phyloP scores from a whole-genome alignment of 352 stramenopile genomes.

The Elongisporangium anandrum region DNA sequence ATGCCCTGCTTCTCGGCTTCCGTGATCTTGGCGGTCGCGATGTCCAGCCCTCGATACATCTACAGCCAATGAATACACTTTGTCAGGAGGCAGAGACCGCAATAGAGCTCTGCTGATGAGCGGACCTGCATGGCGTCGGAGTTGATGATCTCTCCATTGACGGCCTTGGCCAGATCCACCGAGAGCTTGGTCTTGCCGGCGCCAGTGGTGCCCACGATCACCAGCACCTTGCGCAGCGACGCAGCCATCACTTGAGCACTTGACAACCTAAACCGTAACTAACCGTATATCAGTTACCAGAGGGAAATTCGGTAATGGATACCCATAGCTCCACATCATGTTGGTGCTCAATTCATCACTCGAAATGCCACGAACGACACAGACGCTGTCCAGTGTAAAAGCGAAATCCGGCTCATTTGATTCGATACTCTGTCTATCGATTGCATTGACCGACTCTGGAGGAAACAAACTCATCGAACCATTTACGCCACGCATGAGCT shows the following conservation, averaged over 20 bases:
- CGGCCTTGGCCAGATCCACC: slow-evolving; percentile 86
- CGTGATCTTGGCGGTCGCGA: slow-evolving; percentile 88
- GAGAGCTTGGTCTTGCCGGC: slow-evolving; percentile 92
- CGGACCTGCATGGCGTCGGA: slow-evolving; percentile 87
- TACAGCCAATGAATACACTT: slow-evolving; percentile 13
- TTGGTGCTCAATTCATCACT: too few relatives aligned
- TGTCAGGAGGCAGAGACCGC: not conserved
- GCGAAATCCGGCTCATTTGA: too few relatives aligned
- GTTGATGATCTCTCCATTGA: slow-evolving; percentile 90
- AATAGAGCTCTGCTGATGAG: not conserved
- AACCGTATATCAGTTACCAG: too few relatives aligned
- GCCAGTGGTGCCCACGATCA: slow-evolving; percentile 89
- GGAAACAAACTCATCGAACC: too few relatives aligned
- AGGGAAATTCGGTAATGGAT: too few relatives aligned
- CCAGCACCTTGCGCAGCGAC: slow-evolving; percentile 73
- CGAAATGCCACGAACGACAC: too few relatives aligned
- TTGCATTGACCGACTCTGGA: too few relatives aligned
- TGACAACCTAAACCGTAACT: too few relatives aligned
- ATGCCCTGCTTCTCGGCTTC: slow-evolving; percentile 83
- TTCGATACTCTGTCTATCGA: too few relatives aligned
- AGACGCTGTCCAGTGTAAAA: too few relatives aligned
- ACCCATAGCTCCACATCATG: too few relatives aligned
- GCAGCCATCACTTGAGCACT: slow-evolving; percentile 25
- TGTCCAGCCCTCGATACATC: slow-evolving; percentile 88
- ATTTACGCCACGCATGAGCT: too few relatives aligned